A percentile compares a stretch with the other conserved stretches of the same genome.
Conservation (phyloP, 2,329 filamentous ascomycete genomes). For the Aspergillus ruber region DNA sequence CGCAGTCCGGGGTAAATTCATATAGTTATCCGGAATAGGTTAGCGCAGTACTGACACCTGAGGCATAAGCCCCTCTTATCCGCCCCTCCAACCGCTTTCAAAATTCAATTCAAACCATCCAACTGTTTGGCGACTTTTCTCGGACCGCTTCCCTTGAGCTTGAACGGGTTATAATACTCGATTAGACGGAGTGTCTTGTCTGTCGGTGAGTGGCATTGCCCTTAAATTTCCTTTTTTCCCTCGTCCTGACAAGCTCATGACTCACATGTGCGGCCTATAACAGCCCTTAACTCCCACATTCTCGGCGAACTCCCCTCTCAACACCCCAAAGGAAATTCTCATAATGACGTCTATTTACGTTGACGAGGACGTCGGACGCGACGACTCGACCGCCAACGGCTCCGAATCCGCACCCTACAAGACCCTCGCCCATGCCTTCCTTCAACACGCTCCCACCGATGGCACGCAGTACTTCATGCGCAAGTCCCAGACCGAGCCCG, state of each 20-base stretch:
- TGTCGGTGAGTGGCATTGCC: slow-evolving; percentile 1
- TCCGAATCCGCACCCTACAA: slow-evolving; percentile 72
- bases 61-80: not conserved
- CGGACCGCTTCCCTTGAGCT: not conserved
- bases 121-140: not conserved
- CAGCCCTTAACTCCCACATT: not conserved
- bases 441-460: slow-evolving; percentile 58
- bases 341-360: slow-evolving; percentile 56
- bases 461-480: slow-evolving; percentile 60
- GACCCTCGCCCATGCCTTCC: slow-evolving; percentile 68
- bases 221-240: not conserved
- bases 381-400: slow-evolving; percentile 61
- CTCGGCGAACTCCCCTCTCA: not conserved
- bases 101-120: not conserved
- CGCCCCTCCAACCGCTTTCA: not conserved
- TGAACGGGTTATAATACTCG: not conserved
- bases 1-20: not conserved
- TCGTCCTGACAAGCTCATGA: slow-evolving; percentile 6
- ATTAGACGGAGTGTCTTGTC: not conserved
- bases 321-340: slow-evolving; percentile 3
- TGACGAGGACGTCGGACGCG: slow-evolving; percentile 71
- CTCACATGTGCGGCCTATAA: slow-evolving; percentile 6
- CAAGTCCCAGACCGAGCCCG: slow-evolving; percentile 58
- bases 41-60: not conserved
- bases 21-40: not conserved